Base-by-base conservation (phyloP, 2,329 filamentous ascomycete species). In the Elsinoe australis region DNA sequence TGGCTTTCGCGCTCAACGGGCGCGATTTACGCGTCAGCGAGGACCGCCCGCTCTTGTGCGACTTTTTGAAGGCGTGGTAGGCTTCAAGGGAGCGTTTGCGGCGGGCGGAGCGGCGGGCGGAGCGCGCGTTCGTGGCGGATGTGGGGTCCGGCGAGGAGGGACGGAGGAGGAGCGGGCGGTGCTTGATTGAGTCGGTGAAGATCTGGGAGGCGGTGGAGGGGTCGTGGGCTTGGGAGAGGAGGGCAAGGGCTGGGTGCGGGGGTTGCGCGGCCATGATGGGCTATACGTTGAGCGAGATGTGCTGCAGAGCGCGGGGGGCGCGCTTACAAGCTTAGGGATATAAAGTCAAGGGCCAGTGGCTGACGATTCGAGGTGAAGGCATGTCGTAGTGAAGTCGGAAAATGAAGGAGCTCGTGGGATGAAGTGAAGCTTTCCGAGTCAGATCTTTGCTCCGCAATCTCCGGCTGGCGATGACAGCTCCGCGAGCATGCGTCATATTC, bases 121-220 rank as follows among this genome's bases (percentile, higher is more conserved):
- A 70, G 52, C 82, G 79, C 15, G 76, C 75, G 58, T 79, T 76
- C 44, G 70, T 67, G 2, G 32, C 4, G 39, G 62, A 58, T 52
- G 60, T 63, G 9, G 67, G 59, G 56, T 58, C 79, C 64, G 87
- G 85, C 0, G 85, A 87, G 17, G 82, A 83, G 5, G 87, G 82
- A 33, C 83, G 80, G 3, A 95, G 78, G 59, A 83, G 79, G 49
- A 95, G 79, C 0, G 87, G 82, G 38, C 87, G 87, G 61, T 87
- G 82, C 58, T 87, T 80, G 63, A 95, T 79, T 66, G 88, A 88
- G 54, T 94, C 86, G 53, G 75, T 73, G 72, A 84, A 90, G 65
- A 95, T 85, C 47, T 80, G 75, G 26, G 72, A 70, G 48, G 82
- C 79, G 50, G 77, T 81, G 54, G 83, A 75, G 19, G 87, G 82